phyloP scores from a whole-genome alignment of 192 early-diverging fungal genomes.

The Backusella tuberculispora region DNA sequence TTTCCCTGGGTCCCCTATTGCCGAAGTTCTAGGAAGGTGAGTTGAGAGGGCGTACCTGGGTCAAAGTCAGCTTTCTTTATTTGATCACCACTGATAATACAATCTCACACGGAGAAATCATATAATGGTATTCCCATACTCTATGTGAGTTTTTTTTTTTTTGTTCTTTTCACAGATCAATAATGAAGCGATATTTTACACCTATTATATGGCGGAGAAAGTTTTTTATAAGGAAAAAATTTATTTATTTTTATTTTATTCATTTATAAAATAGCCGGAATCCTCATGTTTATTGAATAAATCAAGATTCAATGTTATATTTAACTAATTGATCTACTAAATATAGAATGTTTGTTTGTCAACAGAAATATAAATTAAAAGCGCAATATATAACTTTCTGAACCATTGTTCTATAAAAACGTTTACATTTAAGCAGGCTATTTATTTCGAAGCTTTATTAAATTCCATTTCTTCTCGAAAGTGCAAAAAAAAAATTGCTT shows the following conservation, averaged over 20 bases:
- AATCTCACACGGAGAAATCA: background rate
- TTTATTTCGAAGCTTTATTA: background rate
- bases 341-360: background rate
- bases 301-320: conserved; percentile 1
- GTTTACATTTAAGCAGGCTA: no score
- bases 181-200: background rate
- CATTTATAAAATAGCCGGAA: background rate
- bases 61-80: background rate
- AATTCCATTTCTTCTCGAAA: background rate
- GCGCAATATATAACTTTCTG: no score
- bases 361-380: background rate
- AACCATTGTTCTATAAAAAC: no score
- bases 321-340: background rate
- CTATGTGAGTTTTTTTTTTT: background rate
- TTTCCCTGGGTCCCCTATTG: background rate
- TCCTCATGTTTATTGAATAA: conserved; percentile 8
- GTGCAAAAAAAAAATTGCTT: background rate
- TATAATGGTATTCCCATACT: background rate
- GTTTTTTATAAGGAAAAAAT: background rate
- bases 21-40: background rate
- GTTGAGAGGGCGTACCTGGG: background rate
- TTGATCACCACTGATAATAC: background rate
- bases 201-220: background rate
- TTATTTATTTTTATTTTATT: background rate
- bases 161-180: background rate